Evolutionary conservation across 1,284 basidiomycete genomes (phyloP).

Genomic region (Schizophyllum commune): DNA sequence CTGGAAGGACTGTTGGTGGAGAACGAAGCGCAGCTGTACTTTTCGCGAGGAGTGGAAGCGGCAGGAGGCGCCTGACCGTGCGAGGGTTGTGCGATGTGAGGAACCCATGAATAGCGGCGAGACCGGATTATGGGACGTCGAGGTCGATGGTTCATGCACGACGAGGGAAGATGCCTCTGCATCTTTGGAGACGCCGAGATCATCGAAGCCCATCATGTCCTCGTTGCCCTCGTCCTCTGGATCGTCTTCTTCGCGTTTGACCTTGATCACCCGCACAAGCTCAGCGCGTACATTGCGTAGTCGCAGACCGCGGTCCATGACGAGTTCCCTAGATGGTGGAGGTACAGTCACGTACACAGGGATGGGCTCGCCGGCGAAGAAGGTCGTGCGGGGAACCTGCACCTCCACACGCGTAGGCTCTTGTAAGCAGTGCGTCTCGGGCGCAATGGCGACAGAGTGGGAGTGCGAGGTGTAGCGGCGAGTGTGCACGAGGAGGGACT

Average conservation of each 20-base stretch:
- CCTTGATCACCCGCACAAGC: conserved; percentile 54
- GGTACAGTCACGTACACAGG: conserved; percentile 74
- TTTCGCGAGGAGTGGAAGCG: conserved; percentile 65
- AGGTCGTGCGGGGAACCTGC: conserved; percentile 63
- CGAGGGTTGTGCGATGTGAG: conserved; percentile 44
- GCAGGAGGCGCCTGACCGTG: conserved; percentile 72
- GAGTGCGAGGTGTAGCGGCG: conserved; percentile 64
- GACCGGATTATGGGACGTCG: conserved; percentile 32
- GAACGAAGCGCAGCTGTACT: conserved; percentile 61
- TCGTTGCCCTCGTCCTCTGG: conserved; percentile 19
- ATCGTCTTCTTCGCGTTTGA: conserved; percentile 33
- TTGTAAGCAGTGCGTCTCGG: conserved; percentile 49
- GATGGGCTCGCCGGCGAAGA: conserved; percentile 59
- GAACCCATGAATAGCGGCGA: conserved; percentile 31
- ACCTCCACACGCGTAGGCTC: conserved; percentile 59
- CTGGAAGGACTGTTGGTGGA: conserved; percentile 52
- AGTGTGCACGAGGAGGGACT: conserved; percentile 60
- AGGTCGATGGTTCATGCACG: conserved; percentile 23
- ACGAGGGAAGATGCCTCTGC: conserved; percentile 9
- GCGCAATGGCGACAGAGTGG: conserved; percentile 42
- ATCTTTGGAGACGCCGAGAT: neutral
- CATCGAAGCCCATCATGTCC: conserved; percentile 15
- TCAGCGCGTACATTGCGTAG: conserved; percentile 70
- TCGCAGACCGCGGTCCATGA: conserved; percentile 57
- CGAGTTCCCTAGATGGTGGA: conserved; percentile 52